These are phyloP conservation scores for Yarrowia divulgata DNA, from an alignment of 805 yeast species.

Conservation along the genomic window DNA sequence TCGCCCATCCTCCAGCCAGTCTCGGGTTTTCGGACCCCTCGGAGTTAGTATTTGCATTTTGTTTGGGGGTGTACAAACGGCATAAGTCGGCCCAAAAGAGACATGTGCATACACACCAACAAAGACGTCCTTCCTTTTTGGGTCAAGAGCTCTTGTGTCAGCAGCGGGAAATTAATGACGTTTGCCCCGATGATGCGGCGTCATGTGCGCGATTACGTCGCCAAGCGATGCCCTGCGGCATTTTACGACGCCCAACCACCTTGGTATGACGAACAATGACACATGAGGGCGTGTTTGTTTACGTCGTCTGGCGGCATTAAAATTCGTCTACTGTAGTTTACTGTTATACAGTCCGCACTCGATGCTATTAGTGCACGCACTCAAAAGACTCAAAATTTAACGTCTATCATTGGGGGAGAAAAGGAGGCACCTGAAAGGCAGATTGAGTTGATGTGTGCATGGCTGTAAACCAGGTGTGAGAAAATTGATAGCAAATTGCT, in stretches of 20 bases:
- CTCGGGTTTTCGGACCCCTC: not conserved
- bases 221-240: conserved; percentile 36
- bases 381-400: conserved; percentile 5
- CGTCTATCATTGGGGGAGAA: conserved; percentile 19
- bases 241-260: not conserved
- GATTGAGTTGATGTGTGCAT: conserved; percentile 8
- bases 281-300: conserved; percentile 13
- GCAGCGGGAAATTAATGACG: conserved; percentile 17
- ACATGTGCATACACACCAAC: conserved; percentile 30
- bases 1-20: not conserved
- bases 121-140: conserved; percentile 10
- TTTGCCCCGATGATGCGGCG: conserved; percentile 23
- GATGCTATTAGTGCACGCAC: conserved; percentile 8
- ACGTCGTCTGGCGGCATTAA: conserved; percentile 13
- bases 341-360: conserved; percentile 3
- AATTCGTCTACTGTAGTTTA: conserved; percentile 1
- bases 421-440: conserved; percentile 14
- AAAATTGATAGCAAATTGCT: not conserved
- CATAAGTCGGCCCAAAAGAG: conserved; percentile 14
- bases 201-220: conserved; percentile 4
- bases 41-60: conserved; percentile 12
- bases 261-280: not conserved
- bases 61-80: conserved; percentile 21
- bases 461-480: not conserved
- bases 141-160: not conserved